Base-by-base conservation (phyloP, 148 eudicot species). In the Camellia sinensis region DNA sequence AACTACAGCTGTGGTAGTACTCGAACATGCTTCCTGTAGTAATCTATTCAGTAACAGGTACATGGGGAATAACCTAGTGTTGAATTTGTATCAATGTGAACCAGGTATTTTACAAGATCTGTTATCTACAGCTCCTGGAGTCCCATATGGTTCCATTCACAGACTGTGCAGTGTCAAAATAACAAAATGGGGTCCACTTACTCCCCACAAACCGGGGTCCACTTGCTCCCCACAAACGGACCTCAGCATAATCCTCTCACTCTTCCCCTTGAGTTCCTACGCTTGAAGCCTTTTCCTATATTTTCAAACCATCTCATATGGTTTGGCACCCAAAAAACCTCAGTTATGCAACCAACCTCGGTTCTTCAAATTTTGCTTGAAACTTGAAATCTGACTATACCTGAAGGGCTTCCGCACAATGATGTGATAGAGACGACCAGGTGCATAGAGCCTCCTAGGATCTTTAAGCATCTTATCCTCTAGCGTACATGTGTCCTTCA, bases 401-500 rank as follows among this genome's bases (percentile, higher is more conserved):
- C 94, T 86, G 86, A 90, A 93, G 74, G 97, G 89, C 79, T 87
- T 90, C 78, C 98, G 82, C 78, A 90, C 97, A 76, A 93, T 95
- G 80, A 95, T 90, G 88, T 95, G 98, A 89, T 93, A 95, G 69
- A 95, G 89, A 76, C 96, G 98, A 71, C 98, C 97, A 40, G 98
- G 95, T 65, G 93, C 97, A 90, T 91, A 95, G 43, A 95, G 88
- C 57, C 97, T 89, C 84, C 97, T 87, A 59, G 98, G 93, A 84
- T 93, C 98, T 76, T 87, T 88, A 64, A 95, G 88, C 92, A 88
- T 87, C 83, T 85, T 88, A 87, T 91, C 91, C 84, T 93, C 95
- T 82, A 89, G 56, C 76, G 92, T 91, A 86, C 91, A 95, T 60
- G 98, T 95, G 80, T 95, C 98, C 86, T 91, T 93, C 77, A 95